Base-by-base conservation (phyloP, 2,329 filamentous ascomycete genomes). In the Penicillium corylophilum region DNA sequence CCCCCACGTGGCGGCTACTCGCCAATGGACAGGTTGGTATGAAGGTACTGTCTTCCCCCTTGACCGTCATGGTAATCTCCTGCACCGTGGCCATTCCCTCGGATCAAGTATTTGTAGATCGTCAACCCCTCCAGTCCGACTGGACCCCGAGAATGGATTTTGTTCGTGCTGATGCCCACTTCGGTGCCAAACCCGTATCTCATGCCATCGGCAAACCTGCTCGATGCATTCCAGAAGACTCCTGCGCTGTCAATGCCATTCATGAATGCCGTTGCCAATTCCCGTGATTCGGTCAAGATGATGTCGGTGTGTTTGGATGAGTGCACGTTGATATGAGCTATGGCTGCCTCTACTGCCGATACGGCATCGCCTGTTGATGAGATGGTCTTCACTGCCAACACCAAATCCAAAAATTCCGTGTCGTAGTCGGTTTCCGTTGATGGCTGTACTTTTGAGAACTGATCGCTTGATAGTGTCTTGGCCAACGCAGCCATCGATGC, bases 131-230 rank as follows among this genome's bases (percentile, higher is more conserved):
- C 94, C 46, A 99, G 77, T 1, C 94, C 94, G 5, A 99, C 94
- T 0, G 94, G 94, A 0, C 94, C 94, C 45, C 94, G 80, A 1
- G 90, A 89, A 70, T 99, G 94, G 58, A 99, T 96, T 79, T 97
- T 99, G 79, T 96, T 99, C 44, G 94, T 99, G 76, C 89, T 95
- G 74, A 99, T 97, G 48, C 94, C 94, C 22, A 99, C 94, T 75
- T 99, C 94, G 0, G 94, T 97, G 43, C 94, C 94, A 73, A 99
- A 99, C 7, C 94, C 94, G 70, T 95, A 97, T 38, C 94, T 82
- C 88, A 95, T 96, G 7, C 94, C 94, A 71, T 99, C 94, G 5
- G 92, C 91, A 75, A 99, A 93, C 45, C 94, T 84, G 8, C 90
- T 96, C 22, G 90, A 95, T 7, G 91, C 89, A 70, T 99, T 99